Base-by-base conservation (phyloP, 2,329 filamentous ascomycete species). In the Nannizzia gypsea region DNA sequence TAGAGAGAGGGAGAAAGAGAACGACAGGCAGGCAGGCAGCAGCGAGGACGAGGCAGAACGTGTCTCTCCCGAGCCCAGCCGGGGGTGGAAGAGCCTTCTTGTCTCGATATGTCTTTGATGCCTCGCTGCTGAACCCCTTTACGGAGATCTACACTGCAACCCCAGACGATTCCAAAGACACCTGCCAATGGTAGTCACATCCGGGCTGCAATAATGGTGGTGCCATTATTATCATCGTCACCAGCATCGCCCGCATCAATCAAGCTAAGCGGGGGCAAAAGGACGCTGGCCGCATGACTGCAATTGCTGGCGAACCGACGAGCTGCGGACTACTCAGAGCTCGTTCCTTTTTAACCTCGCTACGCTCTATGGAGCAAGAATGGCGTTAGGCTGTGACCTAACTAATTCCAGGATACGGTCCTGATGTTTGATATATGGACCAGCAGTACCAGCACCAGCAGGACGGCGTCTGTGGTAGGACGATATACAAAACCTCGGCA, bases 341-440 rank as follows among this genome's bases (percentile, higher is more conserved):
- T 11, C 13, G 31, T 36, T 36, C 31, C 31, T 36, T 36, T 36
- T 11, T 8, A 11, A 36, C 9, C 31, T 36, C 31, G 13, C 31
- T 36, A 36, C 31, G 9, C 17, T 20, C 9, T 6, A 20, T 22
- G 6, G 42, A 11, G 17, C 42, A 20, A 9, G 42, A 46, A 46
- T 46, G 42, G 42, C 22, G 42, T 3, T 44, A 22, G n/a, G 42
- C 42, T 46, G 42, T 46, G 42, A 46, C 42, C 38, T 42, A 17
- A 20, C 22, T 11, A 22, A 22, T 46, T 6, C 42, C 42, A 46
- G 44, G 44, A 50, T 24, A 24, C 44, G 44, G 44, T 3, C 22
- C 44, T 50, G 44, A 50, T 50, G 44, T 50, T 50, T 50, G 44
- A 50, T 50, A 50, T 42, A 42, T 42, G 38, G 38, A 42, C 38